phyloP scores from a whole-genome alignment of 305 asterid species.

The Fraxinus velutina region DNA sequence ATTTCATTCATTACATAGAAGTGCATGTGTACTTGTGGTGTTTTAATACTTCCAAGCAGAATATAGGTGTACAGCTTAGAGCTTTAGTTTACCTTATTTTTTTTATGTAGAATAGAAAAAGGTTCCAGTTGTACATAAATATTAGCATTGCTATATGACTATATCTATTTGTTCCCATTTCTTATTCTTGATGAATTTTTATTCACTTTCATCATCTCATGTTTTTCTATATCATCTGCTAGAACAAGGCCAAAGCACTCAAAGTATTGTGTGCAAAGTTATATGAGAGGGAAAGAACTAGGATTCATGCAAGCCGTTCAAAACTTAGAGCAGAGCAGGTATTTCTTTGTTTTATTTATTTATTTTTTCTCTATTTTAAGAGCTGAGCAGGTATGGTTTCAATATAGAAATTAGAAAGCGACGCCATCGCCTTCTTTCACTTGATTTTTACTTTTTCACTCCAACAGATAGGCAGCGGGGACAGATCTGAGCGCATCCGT shows the following conservation, averaged over 20 bases:
- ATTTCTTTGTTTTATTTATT: no score
- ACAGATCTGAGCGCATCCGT: constrained; percentile 96
- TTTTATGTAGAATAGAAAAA: no score
- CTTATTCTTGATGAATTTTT: constrained; percentile 4
- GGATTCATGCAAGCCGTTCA: constrained; percentile 61
- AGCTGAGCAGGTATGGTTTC: not conserved
- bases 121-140: no score
- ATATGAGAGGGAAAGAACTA: constrained; percentile 75
- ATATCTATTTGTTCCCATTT: no score
- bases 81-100: no score
- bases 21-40: no score
- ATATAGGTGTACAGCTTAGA: no score
- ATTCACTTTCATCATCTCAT: constrained; percentile 8
- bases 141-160: no score
- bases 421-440: not conserved
- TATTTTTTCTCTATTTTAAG: not conserved
- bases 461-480: constrained; percentile 91
- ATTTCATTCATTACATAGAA: no score
- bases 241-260: constrained; percentile 94
- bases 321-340: constrained; percentile 79
- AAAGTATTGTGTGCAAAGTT: constrained; percentile 80
- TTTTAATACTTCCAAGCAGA: constrained; percentile 4
- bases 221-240: constrained; percentile 21
- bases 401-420: constrained; percentile 13
- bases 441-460: constrained; percentile 17